phyloP scores from a whole-genome alignment of 1,139 yeast genomes.

The Barnettozyma hawaiiensis region DNA sequence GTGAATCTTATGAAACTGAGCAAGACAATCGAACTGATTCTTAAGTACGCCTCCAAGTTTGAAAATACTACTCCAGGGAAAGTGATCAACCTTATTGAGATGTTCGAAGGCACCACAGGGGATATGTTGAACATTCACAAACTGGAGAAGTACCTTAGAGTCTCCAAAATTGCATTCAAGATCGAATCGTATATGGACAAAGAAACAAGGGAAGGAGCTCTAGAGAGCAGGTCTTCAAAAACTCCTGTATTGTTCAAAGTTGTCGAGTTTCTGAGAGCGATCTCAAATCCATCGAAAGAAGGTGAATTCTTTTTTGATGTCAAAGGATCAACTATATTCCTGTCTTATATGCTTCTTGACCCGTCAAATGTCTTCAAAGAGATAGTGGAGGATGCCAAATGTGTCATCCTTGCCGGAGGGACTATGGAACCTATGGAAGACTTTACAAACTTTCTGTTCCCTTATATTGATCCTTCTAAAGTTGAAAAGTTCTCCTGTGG shows the following conservation, averaged over 20 bases:
- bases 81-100: conserved; percentile 44
- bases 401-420: conserved; percentile 87
- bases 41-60: conserved; percentile 38
- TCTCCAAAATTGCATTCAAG: conserved; percentile 78
- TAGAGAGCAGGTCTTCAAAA: conserved; percentile 6
- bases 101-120: conserved; percentile 54
- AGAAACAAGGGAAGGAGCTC: conserved; percentile 10
- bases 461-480: conserved; percentile 40
- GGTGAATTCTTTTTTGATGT: conserved; percentile 75
- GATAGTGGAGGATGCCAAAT: conserved; percentile 58
- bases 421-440: conserved; percentile 91
- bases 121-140: conserved; percentile 69
- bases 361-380: conserved; percentile 70
- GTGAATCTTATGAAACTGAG: conserved; percentile 61
- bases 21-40: conserved; percentile 49
- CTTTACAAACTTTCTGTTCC: conserved; percentile 59
- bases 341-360: conserved; percentile 73
- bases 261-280: conserved; percentile 55
- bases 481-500: conserved; percentile 67
- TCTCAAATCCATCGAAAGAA: conserved; percentile 72
- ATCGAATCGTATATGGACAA: conserved; percentile 65
- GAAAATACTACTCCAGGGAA: conserved; percentile 44
- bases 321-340: conserved; percentile 29
- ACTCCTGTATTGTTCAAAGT: conserved; percentile 62
- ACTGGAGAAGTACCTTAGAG: conserved; percentile 55